Evolutionary conservation across 495 filamentous ascomycete species (phyloP), one percentile per base, ranked within the genome.

Genomic region (Neurospora cerealis): DNA sequence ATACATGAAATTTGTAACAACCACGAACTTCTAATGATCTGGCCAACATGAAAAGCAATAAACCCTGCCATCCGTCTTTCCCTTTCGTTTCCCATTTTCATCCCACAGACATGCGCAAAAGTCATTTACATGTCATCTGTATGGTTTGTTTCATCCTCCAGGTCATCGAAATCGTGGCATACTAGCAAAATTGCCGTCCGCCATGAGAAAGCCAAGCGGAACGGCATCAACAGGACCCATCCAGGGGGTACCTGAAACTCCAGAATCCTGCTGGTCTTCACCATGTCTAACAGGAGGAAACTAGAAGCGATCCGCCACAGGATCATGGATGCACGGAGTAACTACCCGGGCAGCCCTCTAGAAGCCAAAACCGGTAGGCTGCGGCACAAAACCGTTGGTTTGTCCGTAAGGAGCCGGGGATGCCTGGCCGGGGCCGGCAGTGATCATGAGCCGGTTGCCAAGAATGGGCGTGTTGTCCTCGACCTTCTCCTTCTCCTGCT

Each of bases 391-490:
- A 6, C 93, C 93, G 76, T 96, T 96, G 24, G 92, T 87, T 75
- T 93, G 92, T 44, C 84, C 85, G 76, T 89, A 93, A 9, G 89
- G 87, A 77, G 90, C 88, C 11, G 91, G 86, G 69, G 89, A 88
- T 19, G 86, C 76, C 48, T 80, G 80, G 62, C 84, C 85, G 60
- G 93, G 91, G 7, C 96, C 96, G 79, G 96, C 94, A n/a, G 96
- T 99, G 77, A 99, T 90, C 95, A 98, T 97, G 70, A 99, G 87
- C n/a, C 96, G 89, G 73, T 90, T 92, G 70, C 92, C 93, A 42
- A 99, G 89, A 77, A 99, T 99, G 9, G 96, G 96, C 4, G 93
- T 92, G 82, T 91, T 93, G 79, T 97, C 94, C 80, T 98, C 95
- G 48, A 93, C 91, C 80, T 91, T 93, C 86, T 94, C 89, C 77